Base-by-base conservation (phyloP, 345 rosid species). In the Eucalyptus sp. region DNA sequence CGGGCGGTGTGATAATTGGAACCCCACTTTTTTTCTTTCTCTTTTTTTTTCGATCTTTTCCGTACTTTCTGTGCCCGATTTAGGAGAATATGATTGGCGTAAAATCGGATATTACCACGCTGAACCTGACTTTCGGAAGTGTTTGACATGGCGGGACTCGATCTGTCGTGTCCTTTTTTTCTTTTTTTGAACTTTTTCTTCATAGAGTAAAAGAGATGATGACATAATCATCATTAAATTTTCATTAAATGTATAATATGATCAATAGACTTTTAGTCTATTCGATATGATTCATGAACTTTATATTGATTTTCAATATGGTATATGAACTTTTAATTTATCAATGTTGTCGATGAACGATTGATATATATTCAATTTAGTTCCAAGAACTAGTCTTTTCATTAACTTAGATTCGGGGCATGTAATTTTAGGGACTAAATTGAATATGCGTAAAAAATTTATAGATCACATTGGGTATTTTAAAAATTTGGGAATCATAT, bases 341-440 rank as follows among this genome's bases (percentile, higher is more conserved):
- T 58, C 0, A 58, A 11, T 25, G 0, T 25, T 12, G n/a, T 11
- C 7, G 0, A 2, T 25, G 0, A 58, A 25, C 1, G 0, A 24
- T 58, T 27, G 1, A 12, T 25, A 58, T 58, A 5, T 11, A 25
- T 11, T 58, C 4, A 11, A 58, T 25, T 58, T 58, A 58, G 13
- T 58, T 0, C 0, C 0, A 4, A 4, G 2, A 58, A 11, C 0
- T 0, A 5, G 1, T 18, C 1, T 52, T 18, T 52, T 52, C 4
- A 18, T 52, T 52, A 18, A 18, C 2, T 52, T 52, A 52, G 8
- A 52, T 52, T 3, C 0, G 0, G 0, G 41, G 41, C 4, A 3
- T 52, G 10, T 52, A 52, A 52, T 52, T 18, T 52, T 52, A 52
- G 24, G 4, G 56, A 52, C 1, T 22, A 56, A 56, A 4, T 56